Evolutionary conservation across 495 filamentous ascomycete species (phyloP), one percentile per base, ranked within the genome.

Genomic region (Aspergillus conjunctus): DNA sequence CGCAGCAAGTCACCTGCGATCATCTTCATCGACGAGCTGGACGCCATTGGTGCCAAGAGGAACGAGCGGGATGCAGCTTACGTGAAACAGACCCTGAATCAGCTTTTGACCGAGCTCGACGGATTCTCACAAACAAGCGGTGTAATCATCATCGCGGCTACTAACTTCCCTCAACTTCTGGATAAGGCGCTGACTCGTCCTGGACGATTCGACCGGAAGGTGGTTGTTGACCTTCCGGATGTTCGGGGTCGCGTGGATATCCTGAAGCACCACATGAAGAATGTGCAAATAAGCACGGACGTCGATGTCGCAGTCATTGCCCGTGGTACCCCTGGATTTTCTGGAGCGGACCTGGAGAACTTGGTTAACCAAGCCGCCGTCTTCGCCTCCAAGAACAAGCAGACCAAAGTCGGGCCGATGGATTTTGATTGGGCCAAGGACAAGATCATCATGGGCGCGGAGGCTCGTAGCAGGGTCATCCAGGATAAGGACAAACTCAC

Each of bases 361-460:
- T 81, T 98, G 63, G 89, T 96, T 65, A 98, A 98, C 74, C 91
- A 97, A 75, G 94, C 94, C 34, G 94, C 94, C 9, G 87, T 98
- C 37, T 91, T 88, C 65, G 94, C 94, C 15, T 91, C 88, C 71
- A 90, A 92, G 71, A 81, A 87, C 53, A 93, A 91, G 74, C 81
- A 86, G 15, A 74, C 74, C 45, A 84, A 85, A 45, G 92, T 98
- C 61, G 78, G 81, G 20, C 87, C 91, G 69, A 70, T 81, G 18
- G 91, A 98, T 68, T 89, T 98, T 55, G 94, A 97, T 62, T 98
- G 92, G 91, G 93, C 94, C 49, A 97, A 95, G 73, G 94, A 98
- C 79, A 96, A 93, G 76, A 91, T 98, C 58, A 88, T 98, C 78
- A 96, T 98, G 91, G 94, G 94, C 49, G 91, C 93, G 32, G 94